phyloP scores from a whole-genome alignment of 306 rosid species.

The Begonia peltatifolia region DNA sequence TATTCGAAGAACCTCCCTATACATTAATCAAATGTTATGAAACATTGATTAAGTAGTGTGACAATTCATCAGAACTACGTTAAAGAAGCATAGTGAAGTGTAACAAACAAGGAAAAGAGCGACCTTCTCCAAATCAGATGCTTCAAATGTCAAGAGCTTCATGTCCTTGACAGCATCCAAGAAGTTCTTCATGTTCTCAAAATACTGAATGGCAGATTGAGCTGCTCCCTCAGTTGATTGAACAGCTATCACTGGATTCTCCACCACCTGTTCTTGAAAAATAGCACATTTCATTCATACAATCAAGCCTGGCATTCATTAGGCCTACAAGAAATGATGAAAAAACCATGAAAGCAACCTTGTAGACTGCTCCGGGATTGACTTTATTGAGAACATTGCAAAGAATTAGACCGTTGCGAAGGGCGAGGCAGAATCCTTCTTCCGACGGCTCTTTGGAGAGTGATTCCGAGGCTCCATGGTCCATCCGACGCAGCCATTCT shows the following conservation, averaged over 20 bases:
- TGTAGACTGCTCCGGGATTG: constrained; percentile 83
- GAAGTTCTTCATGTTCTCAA: constrained; percentile 92
- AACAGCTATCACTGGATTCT: constrained; percentile 40
- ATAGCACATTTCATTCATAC: background rate
- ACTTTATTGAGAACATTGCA: constrained; percentile 94
- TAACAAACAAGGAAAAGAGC: background rate
- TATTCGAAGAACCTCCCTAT: constrained; percentile 82
- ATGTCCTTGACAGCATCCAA: constrained; percentile 76
- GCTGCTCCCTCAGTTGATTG: constrained; percentile 76
- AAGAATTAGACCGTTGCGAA: constrained; percentile 87
- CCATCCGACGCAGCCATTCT: constrained; percentile 93
- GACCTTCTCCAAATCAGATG: constrained; percentile 93
- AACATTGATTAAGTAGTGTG: background rate
- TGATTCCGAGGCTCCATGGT: constrained; percentile 47
- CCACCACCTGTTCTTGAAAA: constrained; percentile 52
- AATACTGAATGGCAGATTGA: constrained; percentile 90
- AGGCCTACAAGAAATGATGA: background rate
- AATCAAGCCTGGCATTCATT: background rate
- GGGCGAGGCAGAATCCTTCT: constrained; percentile 76
- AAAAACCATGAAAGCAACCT: constrained; percentile 20
- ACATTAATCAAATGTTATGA: background rate
- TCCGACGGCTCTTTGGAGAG: constrained; percentile 70
- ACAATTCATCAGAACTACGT: background rate
- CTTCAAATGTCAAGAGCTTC: constrained; percentile 88
- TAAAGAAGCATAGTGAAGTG: background rate